Base-by-base conservation (phyloP, 495 filamentous ascomycete species). In the Elasticomyces elasticus region DNA sequence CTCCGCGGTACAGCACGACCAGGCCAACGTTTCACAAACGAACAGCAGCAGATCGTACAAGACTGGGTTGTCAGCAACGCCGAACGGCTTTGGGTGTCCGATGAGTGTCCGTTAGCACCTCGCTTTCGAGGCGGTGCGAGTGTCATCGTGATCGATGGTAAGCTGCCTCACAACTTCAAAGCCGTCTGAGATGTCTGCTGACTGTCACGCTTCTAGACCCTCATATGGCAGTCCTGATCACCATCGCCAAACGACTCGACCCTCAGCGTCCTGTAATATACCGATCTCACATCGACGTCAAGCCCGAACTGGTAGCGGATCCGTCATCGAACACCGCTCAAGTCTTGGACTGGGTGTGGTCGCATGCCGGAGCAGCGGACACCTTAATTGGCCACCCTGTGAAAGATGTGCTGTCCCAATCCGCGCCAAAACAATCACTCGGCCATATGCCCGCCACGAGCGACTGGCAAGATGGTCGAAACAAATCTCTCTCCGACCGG, bases 391-490 rank as follows among this genome's bases (percentile, higher is more conserved):
- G 83, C 63, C 87, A 94, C 53, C 88, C 88, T 0, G 86, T 92
- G 30, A 78, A 77, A 24, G 68, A 70, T 30, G 92, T 94, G 56
- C 85, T 94, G 27, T 87, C 88, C 0, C 61, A 71, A 10, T 76
- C 72, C 56, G 82, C 94, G 12, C 80, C 84, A 3, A 65, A 66
- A 1, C 69, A 83, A 33, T 84, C 78, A 58, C 83, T 92, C 1
- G 80, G 80, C 10, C 88, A 88, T 63, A 76, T 91, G 71, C 87
- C 86, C 6, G 87, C 88, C n/a, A 83, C 86, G 1, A 92, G 87
- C 0, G 88, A 94, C 62, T 92, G 87, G 86, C 74, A 92, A 24
- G 88, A 94, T 67, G 88, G 88, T 4, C 64, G 92, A 56, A 94
- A 92, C 70, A 94, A 94, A 66, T 60, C 72, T 33, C 74, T 94